phyloP scores from a whole-genome alignment of 1,284 basidiomycete species.

The Phylloboletellus chloephorus region DNA sequence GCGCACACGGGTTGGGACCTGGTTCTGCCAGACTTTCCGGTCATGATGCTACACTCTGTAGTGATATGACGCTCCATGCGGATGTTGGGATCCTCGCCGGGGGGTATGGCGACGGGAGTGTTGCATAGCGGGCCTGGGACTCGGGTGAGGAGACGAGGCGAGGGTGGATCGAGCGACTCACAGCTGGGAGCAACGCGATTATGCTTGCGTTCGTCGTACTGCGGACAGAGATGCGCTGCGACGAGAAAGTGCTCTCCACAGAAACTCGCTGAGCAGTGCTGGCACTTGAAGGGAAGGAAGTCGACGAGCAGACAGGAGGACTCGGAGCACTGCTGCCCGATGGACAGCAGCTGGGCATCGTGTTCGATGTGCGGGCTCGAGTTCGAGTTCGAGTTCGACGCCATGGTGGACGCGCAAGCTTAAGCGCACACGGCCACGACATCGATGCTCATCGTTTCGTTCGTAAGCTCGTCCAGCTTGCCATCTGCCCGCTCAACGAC shows the following conservation, averaged over 20 bases:
- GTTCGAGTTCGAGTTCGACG: slow-evolving; percentile 17
- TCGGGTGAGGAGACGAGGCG: slow-evolving; percentile 8
- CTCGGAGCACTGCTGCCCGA: slow-evolving; percentile 70
- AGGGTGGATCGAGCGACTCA: slow-evolving; percentile 27
- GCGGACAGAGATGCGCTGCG: slow-evolving; percentile 55
- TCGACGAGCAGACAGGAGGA: slow-evolving; percentile 63
- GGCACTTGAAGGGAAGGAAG: slow-evolving; percentile 78
- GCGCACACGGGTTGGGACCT: slow-evolving; percentile 58
- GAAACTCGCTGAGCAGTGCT: slow-evolving; percentile 60
- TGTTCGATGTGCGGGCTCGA: too few species aligned
- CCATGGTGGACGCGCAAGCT: slow-evolving; percentile 6
- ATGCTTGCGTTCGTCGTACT: slow-evolving; percentile 63
- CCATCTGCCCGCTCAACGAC: slow-evolving; percentile 25
- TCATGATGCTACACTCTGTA: slow-evolving; percentile 61
- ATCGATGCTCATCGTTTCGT: slow-evolving; percentile 22
- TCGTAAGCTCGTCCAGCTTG: slow-evolving; percentile 17
- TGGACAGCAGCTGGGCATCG: slow-evolving; percentile 51
- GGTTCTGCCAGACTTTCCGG: slow-evolving; percentile 39
- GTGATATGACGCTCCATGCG: slow-evolving; percentile 69
- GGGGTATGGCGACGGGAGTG: slow-evolving; percentile 62
- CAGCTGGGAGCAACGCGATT: slow-evolving; percentile 72
- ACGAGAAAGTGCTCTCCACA: slow-evolving; percentile 74
- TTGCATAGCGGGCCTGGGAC: slow-evolving; percentile 64
- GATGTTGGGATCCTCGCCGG: slow-evolving; percentile 69
- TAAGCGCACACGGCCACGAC: slow-evolving; percentile 10